Evolutionary conservation across 2,329 filamentous ascomycete genomes (phyloP).

Genomic region (Thermomyces lanuginosus): DNA sequence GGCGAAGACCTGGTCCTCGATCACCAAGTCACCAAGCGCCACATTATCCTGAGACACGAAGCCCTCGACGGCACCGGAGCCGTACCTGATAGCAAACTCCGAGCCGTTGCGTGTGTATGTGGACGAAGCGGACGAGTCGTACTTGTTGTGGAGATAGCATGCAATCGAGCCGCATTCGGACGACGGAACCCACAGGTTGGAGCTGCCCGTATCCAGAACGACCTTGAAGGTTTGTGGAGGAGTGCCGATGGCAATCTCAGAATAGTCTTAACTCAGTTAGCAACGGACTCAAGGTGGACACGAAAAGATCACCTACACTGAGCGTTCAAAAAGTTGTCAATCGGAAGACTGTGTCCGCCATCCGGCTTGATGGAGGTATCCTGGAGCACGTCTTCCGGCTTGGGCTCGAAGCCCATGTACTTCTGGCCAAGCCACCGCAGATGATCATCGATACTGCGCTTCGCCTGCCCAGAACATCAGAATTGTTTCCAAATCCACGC

Average conservation of each 20-base stretch:
- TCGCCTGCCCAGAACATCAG: constrained; percentile 37
- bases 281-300: constrained; percentile 1
- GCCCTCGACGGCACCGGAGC: constrained; percentile 82
- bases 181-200: constrained; percentile 97
- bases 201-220: constrained; percentile 93
- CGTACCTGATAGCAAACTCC: constrained; percentile 84
- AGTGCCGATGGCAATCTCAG: constrained; percentile 81
- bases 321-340: constrained; percentile 96
- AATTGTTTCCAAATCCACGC: not conserved
- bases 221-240: constrained; percentile 96
- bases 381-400: constrained; percentile 63
- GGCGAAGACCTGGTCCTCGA: constrained; percentile 86
- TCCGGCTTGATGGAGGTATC: constrained; percentile 50
- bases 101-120: constrained; percentile 90
- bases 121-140: constrained; percentile 76
- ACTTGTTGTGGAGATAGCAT: constrained; percentile 94
- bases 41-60: constrained; percentile 83
- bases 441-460: constrained; percentile 65
- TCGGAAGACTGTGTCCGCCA: constrained; percentile 61
- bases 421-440: constrained; percentile 78
- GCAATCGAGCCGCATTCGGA: constrained; percentile 83
- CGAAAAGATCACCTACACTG: constrained; percentile 56
- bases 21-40: constrained; percentile 70
- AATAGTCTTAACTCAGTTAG: constrained; percentile 54
- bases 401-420: constrained; percentile 72